phyloP scores from a whole-genome alignment of 257 asterid genomes.

The Schizonepeta tenuifolia region DNA sequence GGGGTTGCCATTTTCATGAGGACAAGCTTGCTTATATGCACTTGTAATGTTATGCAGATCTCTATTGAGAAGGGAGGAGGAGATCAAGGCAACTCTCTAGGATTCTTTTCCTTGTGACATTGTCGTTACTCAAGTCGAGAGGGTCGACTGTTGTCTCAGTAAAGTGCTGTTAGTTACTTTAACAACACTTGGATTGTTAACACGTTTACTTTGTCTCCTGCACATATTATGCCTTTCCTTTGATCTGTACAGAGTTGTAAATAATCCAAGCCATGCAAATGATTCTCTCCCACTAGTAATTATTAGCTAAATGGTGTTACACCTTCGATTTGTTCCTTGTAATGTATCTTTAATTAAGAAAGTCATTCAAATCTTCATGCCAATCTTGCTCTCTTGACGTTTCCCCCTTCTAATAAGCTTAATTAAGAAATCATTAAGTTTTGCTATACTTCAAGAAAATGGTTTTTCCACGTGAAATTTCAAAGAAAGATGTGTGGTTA shows the following conservation, averaged over 20 bases:
- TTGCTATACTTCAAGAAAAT: too few relatives aligned
- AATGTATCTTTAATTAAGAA: constrained; percentile 1
- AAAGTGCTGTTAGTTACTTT: neutral
- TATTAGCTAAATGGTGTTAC: neutral
- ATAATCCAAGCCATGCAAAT: constrained; percentile 22
- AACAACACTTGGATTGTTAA: constrained; percentile 8
- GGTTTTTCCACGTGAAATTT: too few relatives aligned
- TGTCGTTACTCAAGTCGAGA: constrained; percentile 18
- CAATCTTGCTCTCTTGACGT: neutral
- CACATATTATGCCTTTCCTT: constrained; percentile 21
- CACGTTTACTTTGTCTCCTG: constrained; percentile 2
- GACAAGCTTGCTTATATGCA: neutral
- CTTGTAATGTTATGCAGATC: constrained; percentile 43
- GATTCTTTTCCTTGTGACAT: constrained; percentile 31
- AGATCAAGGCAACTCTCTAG: constrained; percentile 26
- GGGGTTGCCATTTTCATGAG: neutral
- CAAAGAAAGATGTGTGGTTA: too few relatives aligned
- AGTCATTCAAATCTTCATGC: neutral
- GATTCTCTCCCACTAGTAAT: constrained; percentile 7
- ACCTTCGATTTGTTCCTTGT: neutral
- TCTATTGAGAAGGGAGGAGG: constrained; percentile 49
- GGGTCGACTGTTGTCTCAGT: neutral
- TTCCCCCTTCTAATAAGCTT: too few relatives aligned
- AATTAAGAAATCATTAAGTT: too few relatives aligned
- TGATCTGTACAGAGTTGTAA: constrained; percentile 33